Base-by-base conservation (phyloP, 441 rosid genomes). In the Populus trichocarpa region DNA sequence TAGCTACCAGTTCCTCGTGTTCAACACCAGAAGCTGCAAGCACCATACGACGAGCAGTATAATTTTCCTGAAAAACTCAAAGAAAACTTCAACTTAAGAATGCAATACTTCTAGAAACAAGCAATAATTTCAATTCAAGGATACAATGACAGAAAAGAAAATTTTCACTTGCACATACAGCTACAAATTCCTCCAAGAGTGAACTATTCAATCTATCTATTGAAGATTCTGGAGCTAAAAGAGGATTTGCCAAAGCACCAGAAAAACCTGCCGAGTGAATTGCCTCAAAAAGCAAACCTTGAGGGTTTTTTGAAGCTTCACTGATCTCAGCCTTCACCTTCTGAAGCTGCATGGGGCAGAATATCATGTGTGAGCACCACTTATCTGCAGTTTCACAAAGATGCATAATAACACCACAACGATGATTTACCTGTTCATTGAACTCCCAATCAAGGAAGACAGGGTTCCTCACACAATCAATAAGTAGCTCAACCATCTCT, bases 391-490 rank as follows among this genome's bases (percentile, higher is more conserved):
- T 57, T 57, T 57, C 63, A 57, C n/a, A 57, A 57, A 57, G 63
- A 20, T 20, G 63, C 22, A 57, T 7, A 20, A 20, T 57, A 8
- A 20, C 23, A 57, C 63, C 63, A 57, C 63, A 57, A 7, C 20
- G 23, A 6, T 57, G 63, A 20, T 65, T 70, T 87, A 96, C 98
- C 96, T 94, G 93, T 83, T 94, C 98, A 74, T 86, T 87, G 72
- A 96, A 89, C 83, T 94, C 98, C 98, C 98, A 96, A 78, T 93
- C 95, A 84, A 96, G 83, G 88, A 96, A 94, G 38, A 86, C 91
- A 77, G 96, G 97, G 81, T 94, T 96, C 83, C 98, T 87, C 76
- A 94, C 92, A 77, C 86, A 87, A 81, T 94, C 98, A 79, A 93
- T 64, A 77, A 94, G 96, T 86, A 96, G 84, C 81, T 96, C 98